Evolutionary conservation across 2,329 filamentous ascomycete species (phyloP).

Genomic region (Pseudogymnoascus sp.): DNA sequence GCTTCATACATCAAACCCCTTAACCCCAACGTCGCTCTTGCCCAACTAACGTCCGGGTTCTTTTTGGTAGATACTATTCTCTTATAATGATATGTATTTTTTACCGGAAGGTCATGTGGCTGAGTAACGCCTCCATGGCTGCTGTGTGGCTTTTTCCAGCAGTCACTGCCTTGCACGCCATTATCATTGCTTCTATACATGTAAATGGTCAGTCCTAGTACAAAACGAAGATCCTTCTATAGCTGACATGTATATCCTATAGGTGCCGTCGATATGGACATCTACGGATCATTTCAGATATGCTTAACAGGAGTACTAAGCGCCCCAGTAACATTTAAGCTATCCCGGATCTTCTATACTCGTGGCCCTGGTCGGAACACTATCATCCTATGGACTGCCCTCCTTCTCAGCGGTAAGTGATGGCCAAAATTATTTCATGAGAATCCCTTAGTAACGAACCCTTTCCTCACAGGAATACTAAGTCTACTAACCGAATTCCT

Average conservation of each 20-base stretch:
- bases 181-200: constrained; percentile 52
- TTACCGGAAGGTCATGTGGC: constrained; percentile 52
- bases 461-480: constrained; percentile 39
- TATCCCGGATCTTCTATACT: constrained; percentile 56
- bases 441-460: neutral
- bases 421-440: neutral
- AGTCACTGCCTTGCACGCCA: constrained; percentile 54
- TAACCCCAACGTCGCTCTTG: neutral
- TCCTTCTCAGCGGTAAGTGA: constrained; percentile 48
- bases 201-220: constrained; percentile 42
- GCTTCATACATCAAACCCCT: neutral
- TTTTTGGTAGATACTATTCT: constrained; percentile 47
- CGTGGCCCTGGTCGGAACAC: constrained; percentile 53
- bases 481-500: constrained; percentile 58
- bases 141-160: constrained; percentile 55
- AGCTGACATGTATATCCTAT: neutral
- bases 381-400: constrained; percentile 57
- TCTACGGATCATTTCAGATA: constrained; percentile 59
- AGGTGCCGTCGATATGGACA: constrained; percentile 60
- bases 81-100: constrained; percentile 55
- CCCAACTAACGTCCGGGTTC: neutral
- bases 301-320: constrained; percentile 58
- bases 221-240: constrained; percentile 19
- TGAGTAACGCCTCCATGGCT: constrained; percentile 54
- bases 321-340: constrained; percentile 51